Conservation (phyloP, 1,284 basidiomycete species). For the Fistulinella cinereoalba region DNA sequence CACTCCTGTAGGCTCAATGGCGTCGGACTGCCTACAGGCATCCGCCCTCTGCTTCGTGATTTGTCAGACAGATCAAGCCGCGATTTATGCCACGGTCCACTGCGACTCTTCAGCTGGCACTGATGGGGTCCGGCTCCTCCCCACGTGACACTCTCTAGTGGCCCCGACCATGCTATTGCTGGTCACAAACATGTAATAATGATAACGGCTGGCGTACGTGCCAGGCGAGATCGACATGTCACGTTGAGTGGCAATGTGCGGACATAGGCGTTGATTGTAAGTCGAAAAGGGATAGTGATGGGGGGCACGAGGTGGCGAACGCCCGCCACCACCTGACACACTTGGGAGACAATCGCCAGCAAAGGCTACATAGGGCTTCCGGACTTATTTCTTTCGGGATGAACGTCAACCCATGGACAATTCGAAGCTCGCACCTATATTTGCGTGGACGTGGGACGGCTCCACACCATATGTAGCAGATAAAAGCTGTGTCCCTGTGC, state of each 20-base stretch:
- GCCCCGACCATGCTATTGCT: constrained; percentile 18
- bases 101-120: not conserved
- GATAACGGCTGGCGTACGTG: constrained; percentile 2
- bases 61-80: constrained; percentile 23
- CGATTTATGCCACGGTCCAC: constrained; percentile 10
- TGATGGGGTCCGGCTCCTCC: not conserved
- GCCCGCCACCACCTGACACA: constrained; percentile 12
- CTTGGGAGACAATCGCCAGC: constrained; percentile 9
- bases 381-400: constrained; percentile 11
- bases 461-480: constrained; percentile 1
- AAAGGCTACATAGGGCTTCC: constrained; percentile 5
- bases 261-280: constrained; percentile 20
- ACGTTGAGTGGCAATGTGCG: constrained; percentile 16
- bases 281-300: constrained; percentile 10
- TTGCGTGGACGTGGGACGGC: constrained; percentile 4
- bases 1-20: constrained; percentile 14
- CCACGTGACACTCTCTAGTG: constrained; percentile 9
- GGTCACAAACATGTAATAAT: constrained; percentile 3
- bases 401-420: not conserved
- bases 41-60: not conserved
- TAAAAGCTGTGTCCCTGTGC: constrained; percentile 9
- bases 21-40: constrained; percentile 13
- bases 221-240: constrained; percentile 23
- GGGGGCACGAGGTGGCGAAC: constrained; percentile 15
- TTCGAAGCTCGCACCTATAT: constrained; percentile 11